Evolutionary conservation across 2,329 filamentous ascomycete species (phyloP), one percentile per base, ranked within the genome.

Genomic region (Ascochyta rabiei): DNA sequence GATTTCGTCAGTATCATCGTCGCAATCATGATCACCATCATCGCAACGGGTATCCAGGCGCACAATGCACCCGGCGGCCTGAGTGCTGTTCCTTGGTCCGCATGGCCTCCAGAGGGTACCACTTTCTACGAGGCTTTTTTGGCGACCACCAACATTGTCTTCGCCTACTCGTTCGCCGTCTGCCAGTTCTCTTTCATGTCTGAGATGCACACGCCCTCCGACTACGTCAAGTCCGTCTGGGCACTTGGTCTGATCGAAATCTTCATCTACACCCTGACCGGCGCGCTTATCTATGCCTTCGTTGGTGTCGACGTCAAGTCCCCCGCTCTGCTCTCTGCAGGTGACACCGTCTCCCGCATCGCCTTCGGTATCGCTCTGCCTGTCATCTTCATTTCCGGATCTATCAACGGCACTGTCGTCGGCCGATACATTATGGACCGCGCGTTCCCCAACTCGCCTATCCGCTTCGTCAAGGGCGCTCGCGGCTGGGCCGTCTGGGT

Each of bases 281-380:
- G 88, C 6, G 82, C 85, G 3, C 82, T 90, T 43, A 85, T 90
- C 68, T 91, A 91, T 75, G 79, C 84, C 44, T 91, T 84, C 62
- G 85, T 84, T 13, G 89, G 89, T 1, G 75, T 77, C 1, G 75
- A 80, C 23, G 87, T 91, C 12, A 79, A 81, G 9, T 69, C 84
- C 2, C 89, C 89, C 0, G 88, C 89, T 0, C 79, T 91, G 1
- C 83, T 87, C 4, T 89, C 87, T 0, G 84, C 87, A 4, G 80
- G 82, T 5, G 66, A 71, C 6, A 71, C 81, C 0, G 77, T 90
- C 41, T 81, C 84, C n/a, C 89, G 89, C 67, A 78, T 88, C 13
- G 88, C 89, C n/a, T 91, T 86, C 75, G 87, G 86, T 28, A 77
- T 90, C 53, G 88, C 88, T 0, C 80, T 88, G 3, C 87, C 88